phyloP scores from a whole-genome alignment of 225 moss, liverwort and hornwort species.

The Physcomitrium patens region DNA sequence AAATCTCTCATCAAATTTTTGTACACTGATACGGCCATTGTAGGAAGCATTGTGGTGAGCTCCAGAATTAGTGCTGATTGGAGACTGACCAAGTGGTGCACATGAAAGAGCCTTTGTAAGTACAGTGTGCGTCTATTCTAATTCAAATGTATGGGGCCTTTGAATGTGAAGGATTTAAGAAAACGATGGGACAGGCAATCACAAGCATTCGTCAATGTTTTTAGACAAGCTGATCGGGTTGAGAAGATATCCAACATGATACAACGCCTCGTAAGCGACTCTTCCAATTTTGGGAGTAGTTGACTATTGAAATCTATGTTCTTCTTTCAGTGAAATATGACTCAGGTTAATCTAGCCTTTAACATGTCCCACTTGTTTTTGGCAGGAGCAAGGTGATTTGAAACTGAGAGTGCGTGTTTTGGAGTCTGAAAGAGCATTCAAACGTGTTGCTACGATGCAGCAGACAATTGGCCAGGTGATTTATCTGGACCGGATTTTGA shows the following conservation, averaged over 20 bases:
- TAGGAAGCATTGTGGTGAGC: background rate
- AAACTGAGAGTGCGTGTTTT: constrained; percentile 94
- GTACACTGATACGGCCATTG: background rate
- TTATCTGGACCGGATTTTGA: constrained; percentile 7
- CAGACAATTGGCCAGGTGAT: constrained; percentile 89
- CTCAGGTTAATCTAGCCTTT: background rate
- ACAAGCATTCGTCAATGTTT: constrained; percentile 81
- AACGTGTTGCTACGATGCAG: constrained; percentile 88
- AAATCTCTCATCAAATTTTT: background rate
- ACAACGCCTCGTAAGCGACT: constrained; percentile 78
- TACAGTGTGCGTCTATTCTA: constrained; percentile 19
- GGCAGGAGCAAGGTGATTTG: constrained; percentile 97
- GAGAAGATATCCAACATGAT: constrained; percentile 88
- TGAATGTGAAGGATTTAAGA: constrained; percentile 64
- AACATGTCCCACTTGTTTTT: constrained; percentile 3
- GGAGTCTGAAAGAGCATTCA: constrained; percentile 95
- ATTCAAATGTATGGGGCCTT: constrained; percentile 22
- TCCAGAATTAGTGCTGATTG: constrained; percentile 2
- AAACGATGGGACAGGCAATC: constrained; percentile 92
- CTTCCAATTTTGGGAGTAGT: background rate
- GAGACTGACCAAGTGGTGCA: constrained; percentile 7
- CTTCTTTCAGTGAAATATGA: background rate
- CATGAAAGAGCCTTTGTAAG: background rate
- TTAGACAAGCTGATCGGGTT: constrained; percentile 90
- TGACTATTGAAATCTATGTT: background rate